Evolutionary conservation across 2,329 filamentous ascomycete species (phyloP).

Genomic region (Ceratocystiopsis minuta): DNA sequence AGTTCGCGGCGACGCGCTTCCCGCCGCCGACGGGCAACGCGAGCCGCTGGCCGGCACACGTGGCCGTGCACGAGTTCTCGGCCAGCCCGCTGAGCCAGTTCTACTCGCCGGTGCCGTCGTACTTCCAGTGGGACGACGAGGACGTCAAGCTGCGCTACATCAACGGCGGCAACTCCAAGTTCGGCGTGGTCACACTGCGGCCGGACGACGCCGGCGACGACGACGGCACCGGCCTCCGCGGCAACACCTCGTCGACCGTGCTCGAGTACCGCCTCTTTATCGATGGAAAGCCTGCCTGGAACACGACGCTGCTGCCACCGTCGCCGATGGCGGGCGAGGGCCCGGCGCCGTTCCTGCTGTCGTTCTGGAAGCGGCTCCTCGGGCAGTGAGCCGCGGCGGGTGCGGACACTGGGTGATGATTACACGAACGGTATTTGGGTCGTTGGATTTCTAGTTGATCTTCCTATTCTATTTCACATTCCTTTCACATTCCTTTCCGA

Average conservation of each 20-base stretch:
- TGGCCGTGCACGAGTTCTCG: slow-evolving; percentile 75
- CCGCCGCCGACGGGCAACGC: slow-evolving; percentile 35
- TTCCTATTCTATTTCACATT: neutral
- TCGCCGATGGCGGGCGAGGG: slow-evolving; percentile 14
- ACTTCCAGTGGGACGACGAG: slow-evolving; percentile 61
- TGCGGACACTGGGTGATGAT: too few species aligned
- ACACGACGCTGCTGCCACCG: slow-evolving; percentile 32
- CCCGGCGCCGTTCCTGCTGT: slow-evolving; percentile 14
- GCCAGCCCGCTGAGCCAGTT: slow-evolving; percentile 88
- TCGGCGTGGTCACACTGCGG: slow-evolving; percentile 60
- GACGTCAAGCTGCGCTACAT: slow-evolving; percentile 78
- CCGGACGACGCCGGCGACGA: slow-evolving; percentile 40
- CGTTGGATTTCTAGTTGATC: neutral
- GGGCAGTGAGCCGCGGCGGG: neutral
- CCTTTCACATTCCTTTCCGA: too few species aligned
- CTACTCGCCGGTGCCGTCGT: slow-evolving; percentile 70
- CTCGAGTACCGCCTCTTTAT: slow-evolving; percentile 70
- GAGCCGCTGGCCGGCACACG: slow-evolving; percentile 42
- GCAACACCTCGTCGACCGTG: slow-evolving; percentile 27
- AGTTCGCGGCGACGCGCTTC: slow-evolving; percentile 80
- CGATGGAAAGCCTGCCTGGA: slow-evolving; percentile 67
- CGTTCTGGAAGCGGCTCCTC: slow-evolving; percentile 27
- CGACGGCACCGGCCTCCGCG: neutral
- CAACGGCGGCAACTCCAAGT: slow-evolving; percentile 75
- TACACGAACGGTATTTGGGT: neutral